Percentiles rank a stretch among this genome's conserved stretches.
Conservation (phyloP, 2,329 filamentous ascomycete genomes). For the Pleomassaria siparia region DNA sequence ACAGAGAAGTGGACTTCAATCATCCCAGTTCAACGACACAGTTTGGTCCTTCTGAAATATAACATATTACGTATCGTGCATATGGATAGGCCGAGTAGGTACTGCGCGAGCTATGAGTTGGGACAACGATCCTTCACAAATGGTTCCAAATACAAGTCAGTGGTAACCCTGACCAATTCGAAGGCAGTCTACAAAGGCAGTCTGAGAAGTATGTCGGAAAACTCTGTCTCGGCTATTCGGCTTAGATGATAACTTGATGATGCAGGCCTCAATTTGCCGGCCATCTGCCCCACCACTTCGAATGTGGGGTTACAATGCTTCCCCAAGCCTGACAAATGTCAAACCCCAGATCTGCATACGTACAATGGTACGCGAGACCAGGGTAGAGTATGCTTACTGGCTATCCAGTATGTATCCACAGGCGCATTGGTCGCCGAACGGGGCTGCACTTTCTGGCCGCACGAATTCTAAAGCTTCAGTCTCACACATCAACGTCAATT, state of each 20-base stretch:
- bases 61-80: too few species aligned
- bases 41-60: too few species aligned
- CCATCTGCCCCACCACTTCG: slow-evolving; percentile 27
- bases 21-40: too few species aligned
- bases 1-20: too few species aligned
- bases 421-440: neutral
- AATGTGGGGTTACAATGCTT: slow-evolving; percentile 28
- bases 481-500: slow-evolving; percentile 6
- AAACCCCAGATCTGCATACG: slow-evolving; percentile 5
- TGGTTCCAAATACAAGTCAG: too few species aligned
- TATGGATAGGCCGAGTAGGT: too few species aligned
- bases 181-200: neutral
- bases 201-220: neutral
- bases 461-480: slow-evolving; percentile 8
- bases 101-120: too few species aligned
- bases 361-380: neutral
- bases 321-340: slow-evolving; percentile 10
- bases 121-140: too few species aligned
- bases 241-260: neutral
- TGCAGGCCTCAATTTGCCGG: slow-evolving; percentile 21
- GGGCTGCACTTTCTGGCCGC: neutral
- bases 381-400: slow-evolving; percentile 1
- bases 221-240: slow-evolving; percentile 6
- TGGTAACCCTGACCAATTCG: neutral
- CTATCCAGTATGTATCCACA: slow-evolving; percentile 5